Conservation (phyloP, 805 yeast species). For the Wickerhamiella qilinensis region DNA sequence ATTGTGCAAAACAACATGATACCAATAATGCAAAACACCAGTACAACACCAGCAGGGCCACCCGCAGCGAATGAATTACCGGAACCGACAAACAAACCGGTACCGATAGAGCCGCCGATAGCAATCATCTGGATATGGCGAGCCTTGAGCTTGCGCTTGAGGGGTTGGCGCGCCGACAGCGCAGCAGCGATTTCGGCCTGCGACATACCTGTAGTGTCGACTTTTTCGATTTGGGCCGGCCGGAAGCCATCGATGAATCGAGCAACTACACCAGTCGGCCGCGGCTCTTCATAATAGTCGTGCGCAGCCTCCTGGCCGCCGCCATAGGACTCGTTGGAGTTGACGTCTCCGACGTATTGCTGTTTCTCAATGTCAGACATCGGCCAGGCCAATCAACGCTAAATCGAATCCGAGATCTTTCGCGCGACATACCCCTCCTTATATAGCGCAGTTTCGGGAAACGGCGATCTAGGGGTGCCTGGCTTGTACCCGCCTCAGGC, state of each 20-base stretch:
- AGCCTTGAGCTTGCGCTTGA: constrained; percentile 22
- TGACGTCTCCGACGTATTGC: not conserved
- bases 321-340: not conserved
- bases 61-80: constrained; percentile 30
- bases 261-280: not conserved
- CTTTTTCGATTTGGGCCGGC: constrained; percentile 9
- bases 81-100: constrained; percentile 38
- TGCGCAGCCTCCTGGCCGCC: not conserved
- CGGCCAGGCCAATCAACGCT: no score
- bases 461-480: no score
- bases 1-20: constrained; percentile 42
- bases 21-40: constrained; percentile 32
- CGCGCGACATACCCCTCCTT: no score
- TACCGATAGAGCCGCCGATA: constrained; percentile 65
- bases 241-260: constrained; percentile 11
- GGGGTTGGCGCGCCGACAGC: constrained; percentile 16
- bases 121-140: constrained; percentile 42
- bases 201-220: constrained; percentile 16
- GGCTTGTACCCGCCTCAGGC: no score
- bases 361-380: not conserved
- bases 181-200: constrained; percentile 19
- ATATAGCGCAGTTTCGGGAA: no score
- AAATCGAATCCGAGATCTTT: no score
- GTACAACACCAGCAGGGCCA: constrained; percentile 34
- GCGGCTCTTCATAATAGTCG: not conserved